Evolutionary conservation across 805 yeast species (phyloP).

Genomic region (Komagataella mondaviorum): DNA sequence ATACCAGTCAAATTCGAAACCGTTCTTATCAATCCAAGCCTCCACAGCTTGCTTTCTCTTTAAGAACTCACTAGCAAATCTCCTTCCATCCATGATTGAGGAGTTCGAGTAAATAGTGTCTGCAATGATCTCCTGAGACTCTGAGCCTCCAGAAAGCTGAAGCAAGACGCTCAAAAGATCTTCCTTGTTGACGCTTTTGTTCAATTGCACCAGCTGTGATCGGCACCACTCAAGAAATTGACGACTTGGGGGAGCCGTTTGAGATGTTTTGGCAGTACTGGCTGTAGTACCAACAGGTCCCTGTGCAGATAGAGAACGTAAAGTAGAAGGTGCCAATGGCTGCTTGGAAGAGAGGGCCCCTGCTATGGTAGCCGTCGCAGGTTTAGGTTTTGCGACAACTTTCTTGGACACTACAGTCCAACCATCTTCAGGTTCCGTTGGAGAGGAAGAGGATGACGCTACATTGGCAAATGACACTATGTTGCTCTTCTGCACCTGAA

Average conservation of each 20-base stretch:
- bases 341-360: constrained; percentile 21
- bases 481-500: constrained; percentile 5
- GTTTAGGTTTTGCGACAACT: constrained; percentile 16
- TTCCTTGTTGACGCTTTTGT: constrained; percentile 62
- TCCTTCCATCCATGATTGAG: constrained; percentile 84
- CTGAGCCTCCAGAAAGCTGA: constrained; percentile 46
- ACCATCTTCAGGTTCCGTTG: constrained; percentile 8
- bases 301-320: constrained; percentile 9
- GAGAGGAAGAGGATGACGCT: constrained; percentile 9
- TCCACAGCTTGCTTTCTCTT: constrained; percentile 69
- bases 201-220: constrained; percentile 47
- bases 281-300: constrained; percentile 1
- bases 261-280: constrained; percentile 12
- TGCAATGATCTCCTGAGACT: constrained; percentile 74
- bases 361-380: constrained; percentile 3
- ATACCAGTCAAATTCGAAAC: constrained; percentile 48
- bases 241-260: constrained; percentile 30
- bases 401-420: constrained; percentile 29
- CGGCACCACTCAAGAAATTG: constrained; percentile 68
- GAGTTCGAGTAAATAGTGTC: constrained; percentile 87
- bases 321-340: constrained; percentile 4
- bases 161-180: constrained; percentile 72
- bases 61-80: constrained; percentile 84
- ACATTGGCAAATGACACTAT: constrained; percentile 9
- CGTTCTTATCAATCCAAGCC: constrained; percentile 26